Conservation (phyloP, 192 early-diverging fungal genomes). For the Chytriomyces sp. region DNA sequence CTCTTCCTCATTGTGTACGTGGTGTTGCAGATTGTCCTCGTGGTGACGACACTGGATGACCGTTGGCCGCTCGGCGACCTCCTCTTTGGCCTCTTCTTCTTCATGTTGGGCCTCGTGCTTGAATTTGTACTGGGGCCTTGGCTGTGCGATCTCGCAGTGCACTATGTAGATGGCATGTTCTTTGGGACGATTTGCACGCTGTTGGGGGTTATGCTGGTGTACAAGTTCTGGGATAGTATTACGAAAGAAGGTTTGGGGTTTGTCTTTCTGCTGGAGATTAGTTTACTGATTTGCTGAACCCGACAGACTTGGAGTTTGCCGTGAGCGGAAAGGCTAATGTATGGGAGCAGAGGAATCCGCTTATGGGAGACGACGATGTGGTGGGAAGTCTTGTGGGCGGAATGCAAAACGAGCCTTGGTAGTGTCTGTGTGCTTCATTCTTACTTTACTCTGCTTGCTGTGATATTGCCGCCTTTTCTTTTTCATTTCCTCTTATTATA, state of each 20-base stretch:
- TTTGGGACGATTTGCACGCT: constrained; percentile 90
- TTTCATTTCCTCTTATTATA: background rate
- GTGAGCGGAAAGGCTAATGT: constrained; percentile 81
- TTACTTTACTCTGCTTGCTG: background rate
- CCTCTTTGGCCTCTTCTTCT: constrained; percentile 85
- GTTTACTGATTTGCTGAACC: too few relatives aligned
- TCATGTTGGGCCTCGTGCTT: constrained; percentile 80
- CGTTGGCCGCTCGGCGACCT: constrained; percentile 95
- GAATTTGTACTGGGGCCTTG: constrained; percentile 77
- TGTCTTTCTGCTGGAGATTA: too few relatives aligned
- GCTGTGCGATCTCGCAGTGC: constrained; percentile 87
- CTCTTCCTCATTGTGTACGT: constrained; percentile 84
- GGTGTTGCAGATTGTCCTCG: constrained; percentile 89
- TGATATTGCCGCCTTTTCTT: background rate
- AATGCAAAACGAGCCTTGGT: background rate
- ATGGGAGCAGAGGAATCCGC: constrained; percentile 79
- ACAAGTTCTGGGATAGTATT: constrained; percentile 99
- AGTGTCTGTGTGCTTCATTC: background rate
- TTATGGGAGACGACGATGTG: constrained; percentile 48
- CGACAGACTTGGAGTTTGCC: constrained; percentile 92
- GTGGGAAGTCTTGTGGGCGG: background rate
- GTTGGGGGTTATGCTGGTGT: constrained; percentile 97
- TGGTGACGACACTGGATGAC: constrained; percentile 92
- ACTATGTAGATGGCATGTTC: constrained; percentile 97
- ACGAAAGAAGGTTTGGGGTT: constrained; percentile 99